Base-by-base conservation (phyloP, 2,329 filamentous ascomycete genomes). In the Alternaria sp. region DNA sequence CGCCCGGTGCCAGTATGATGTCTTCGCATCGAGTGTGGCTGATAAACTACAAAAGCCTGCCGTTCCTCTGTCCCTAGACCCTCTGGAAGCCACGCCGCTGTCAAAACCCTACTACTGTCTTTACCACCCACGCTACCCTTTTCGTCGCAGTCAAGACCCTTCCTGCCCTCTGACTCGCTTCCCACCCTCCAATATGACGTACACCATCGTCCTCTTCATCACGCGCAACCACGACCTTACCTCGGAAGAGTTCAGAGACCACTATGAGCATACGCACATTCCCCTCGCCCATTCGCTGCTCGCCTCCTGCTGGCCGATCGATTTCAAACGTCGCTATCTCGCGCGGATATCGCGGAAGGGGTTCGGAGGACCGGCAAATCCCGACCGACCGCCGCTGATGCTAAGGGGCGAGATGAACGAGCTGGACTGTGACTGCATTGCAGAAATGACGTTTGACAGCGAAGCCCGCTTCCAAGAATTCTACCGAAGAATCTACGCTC, bases 261-360 rank as follows among this genome's bases (percentile, higher is more conserved):
- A 75, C 65, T 76, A 70, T 55, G 75, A 78, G 45, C 69, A 68
- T 52, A 67, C 40, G 10, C 72, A 78, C 55, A 65, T 77, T 15
- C 74, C 75, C 9, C 65, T 76, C 3, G 59, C 65, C 5, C 59
- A 71, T 51, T 70, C 69, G 2, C 61, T 76, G 23, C 61, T 67
- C 46, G 62, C 63, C 3, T 49, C 51, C 8, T 63, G 57, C 44
- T 76, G 74, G 65, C 74, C 73, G 6, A 55, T 64, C 26, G 44
- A 54, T 7, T 69, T 73, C 59, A 69, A 61, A n/a, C 71, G 74
- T 44, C 73, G 63, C 30, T 78, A 76, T 26, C 55, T 77, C 10
- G 74, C 72, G 19, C 70, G 74, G 43, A 70, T 69, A 45, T 63
- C 59, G 3, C 67, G 73, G 13, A 69, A 69, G 56, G 74, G 74